Percentiles rank a stretch among this genome's conserved stretches.
These are phyloP conservation scores for Prillingera fragicola DNA, from an alignment of 1,284 basidiomycete genomes.

Conservation along the genomic window DNA sequence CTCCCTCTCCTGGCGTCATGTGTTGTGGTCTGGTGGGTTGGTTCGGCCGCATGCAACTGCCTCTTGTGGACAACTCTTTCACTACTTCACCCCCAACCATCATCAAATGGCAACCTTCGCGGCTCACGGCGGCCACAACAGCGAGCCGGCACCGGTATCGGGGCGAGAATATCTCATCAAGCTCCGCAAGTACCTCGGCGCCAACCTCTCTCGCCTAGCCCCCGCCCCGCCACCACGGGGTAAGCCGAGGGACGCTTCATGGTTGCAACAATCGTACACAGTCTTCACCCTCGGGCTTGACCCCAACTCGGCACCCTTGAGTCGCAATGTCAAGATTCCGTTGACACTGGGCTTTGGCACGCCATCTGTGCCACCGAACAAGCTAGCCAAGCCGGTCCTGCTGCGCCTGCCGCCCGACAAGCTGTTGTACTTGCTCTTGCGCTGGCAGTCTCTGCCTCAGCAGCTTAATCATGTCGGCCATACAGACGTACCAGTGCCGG, in stretches of 20 bases:
- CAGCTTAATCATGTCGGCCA: conserved; percentile 37
- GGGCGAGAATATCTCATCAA: conserved; percentile 39
- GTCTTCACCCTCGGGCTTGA: conserved; percentile 46
- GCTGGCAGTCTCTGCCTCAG: conserved; percentile 42
- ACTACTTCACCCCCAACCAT: too few relatives aligned
- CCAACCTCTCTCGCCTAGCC: conserved; percentile 39
- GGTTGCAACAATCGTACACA: conserved; percentile 43
- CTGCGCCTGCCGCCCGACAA: conserved; percentile 45
- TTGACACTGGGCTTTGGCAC: conserved; percentile 42
- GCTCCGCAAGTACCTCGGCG: conserved; percentile 42
- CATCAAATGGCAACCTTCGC: too few relatives aligned
- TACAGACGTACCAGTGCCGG: conserved; percentile 42
- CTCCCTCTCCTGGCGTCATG: too few relatives aligned
- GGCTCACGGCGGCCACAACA: too few relatives aligned
- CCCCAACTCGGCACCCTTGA: conserved; percentile 39
- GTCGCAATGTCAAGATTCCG: conserved; percentile 35
- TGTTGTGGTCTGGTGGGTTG: too few relatives aligned
- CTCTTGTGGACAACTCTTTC: too few relatives aligned
- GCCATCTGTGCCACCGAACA: conserved; percentile 11
- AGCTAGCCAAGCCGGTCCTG: conserved; percentile 34
- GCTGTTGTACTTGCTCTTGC: conserved; percentile 42
- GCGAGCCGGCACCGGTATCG: conserved; percentile 24
- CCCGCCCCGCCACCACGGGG: conserved; percentile 17
- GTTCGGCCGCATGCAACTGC: too few relatives aligned
- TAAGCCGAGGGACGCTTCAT: conserved; percentile 12